Evolutionary conservation across 78 protist genomes (phyloP), one percentile per base, ranked within the genome.

Genomic region (Ministeria vibrans): DNA sequence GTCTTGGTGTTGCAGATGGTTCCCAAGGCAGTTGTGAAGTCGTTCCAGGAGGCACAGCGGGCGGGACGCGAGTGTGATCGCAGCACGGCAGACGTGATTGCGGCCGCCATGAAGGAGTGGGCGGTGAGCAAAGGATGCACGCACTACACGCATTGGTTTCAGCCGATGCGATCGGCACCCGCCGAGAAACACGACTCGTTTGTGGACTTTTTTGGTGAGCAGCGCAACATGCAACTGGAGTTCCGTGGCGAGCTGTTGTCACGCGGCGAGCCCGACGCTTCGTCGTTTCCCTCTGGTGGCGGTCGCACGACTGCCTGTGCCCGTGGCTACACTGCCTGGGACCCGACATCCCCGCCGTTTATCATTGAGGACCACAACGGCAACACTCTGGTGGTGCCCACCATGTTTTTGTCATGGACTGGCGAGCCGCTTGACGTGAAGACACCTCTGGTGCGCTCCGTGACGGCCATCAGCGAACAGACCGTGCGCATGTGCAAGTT

Each of bases 251-350:
- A 78, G 73, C 74, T 69, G 59, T 72, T 95, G 64, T 41, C 92
- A 34, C 70, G 78, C 61, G 95, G 96, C 61, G 96, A 95, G 80
- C 77, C 96, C 22, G 98, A 95, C 30, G 98, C 91, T 70, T 85
- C 92, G 11, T 92, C 96, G 27, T 92, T 83, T 88, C 98, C 98
- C 46, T 69, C 38, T 5, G 98, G 98, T 38, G 98, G 98, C 46
- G 73, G 93, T 28, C 91, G 98, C 71, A 68, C 82, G 32, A 95
- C 98, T 6, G 86, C 80, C 91, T 84, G 80, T 27, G 98, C 98
- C 28, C 78, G 96, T 28, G 98, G 94, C n/a, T 95, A 95, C 86
- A 90, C 94, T 0, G 87, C 86, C 9, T 87, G 94, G 92, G 95
- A 94, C 71, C 86, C 89, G 32, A 87, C 92, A 6, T 89, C 94